These are phyloP conservation scores for Schizonepeta tenuifolia DNA, from an alignment of 257 asterid species.

Conservation along the genomic window DNA sequence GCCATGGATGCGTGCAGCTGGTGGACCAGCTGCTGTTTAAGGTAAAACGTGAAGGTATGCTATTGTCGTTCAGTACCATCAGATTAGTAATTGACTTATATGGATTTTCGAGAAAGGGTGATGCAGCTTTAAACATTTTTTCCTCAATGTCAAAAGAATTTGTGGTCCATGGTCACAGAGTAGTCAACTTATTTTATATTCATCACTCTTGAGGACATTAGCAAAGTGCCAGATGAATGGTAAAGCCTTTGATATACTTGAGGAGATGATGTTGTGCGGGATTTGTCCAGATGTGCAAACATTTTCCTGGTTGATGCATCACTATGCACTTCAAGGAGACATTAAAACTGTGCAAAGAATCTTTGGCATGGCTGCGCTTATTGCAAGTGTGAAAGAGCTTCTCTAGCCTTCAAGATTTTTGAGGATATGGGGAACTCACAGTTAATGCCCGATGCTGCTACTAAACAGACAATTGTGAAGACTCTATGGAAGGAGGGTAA, in stretches of 20 bases:
- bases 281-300: constrained; percentile 76
- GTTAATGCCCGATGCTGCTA: constrained; percentile 57
- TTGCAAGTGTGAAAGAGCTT: constrained; percentile 83
- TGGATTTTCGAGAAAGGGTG: constrained; percentile 71
- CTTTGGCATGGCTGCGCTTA: constrained; percentile 80
- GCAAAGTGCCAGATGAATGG: constrained; percentile 72
- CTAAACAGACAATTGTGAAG: constrained; percentile 78
- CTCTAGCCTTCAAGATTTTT: constrained; percentile 79
- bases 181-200: constrained; percentile 58
- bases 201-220: constrained; percentile 80
- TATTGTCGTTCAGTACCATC: constrained; percentile 73
- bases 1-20: constrained; percentile 60
- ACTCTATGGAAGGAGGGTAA: constrained; percentile 94
- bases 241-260: constrained; percentile 63
- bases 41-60: constrained; percentile 64
- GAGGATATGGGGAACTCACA: constrained; percentile 75
- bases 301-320: constrained; percentile 83
- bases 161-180: constrained; percentile 64
- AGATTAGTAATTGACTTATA: constrained; percentile 73
- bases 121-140: constrained; percentile 70
- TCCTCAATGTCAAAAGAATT: constrained; percentile 49
- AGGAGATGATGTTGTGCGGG: constrained; percentile 78
- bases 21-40: constrained; percentile 75
- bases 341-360: constrained; percentile 79
- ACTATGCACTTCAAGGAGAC: constrained; percentile 85